Base-by-base conservation (phyloP, 1,284 basidiomycete genomes). In the Marasmius fiardii region DNA sequence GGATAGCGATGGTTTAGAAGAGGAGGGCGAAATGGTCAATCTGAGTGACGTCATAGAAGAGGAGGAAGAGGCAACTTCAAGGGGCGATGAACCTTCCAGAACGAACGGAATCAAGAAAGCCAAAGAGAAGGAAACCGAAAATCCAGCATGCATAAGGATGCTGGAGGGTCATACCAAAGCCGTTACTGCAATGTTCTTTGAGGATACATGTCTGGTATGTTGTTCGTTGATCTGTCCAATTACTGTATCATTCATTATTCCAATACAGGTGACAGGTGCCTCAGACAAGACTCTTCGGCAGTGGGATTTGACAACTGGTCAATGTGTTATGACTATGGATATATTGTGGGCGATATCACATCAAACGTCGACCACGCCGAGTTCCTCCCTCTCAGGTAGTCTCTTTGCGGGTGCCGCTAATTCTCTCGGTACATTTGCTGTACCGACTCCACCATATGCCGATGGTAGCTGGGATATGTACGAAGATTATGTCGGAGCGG, bases 321-420 rank as follows among this genome's bases (percentile, higher is more conserved):
- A 99, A 77, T 98, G 96, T 70, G 89, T 99, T 51, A 88, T 98
- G 77, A 97, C 96, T 11, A 99, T 99, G 97, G 97, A 99, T 73
- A 97, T 99, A 59, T 84, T 99, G 18, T 99, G 97, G 97, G 96
- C 96, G 2, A 98, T 99, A 64, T 93, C 93, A 16, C 96, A 99
- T 73, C 88, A 94, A 1, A 81, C 88, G 8, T 71, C 79, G n/a
- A 68, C 78, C 1, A 66, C 68, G 11, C 64, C 81, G 60, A 70
- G 74, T 24, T 68, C 66, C 35, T 68, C 71, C 54, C 67, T 76
- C 57, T 72, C 75, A 31, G 77, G 65, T 58, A 73, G 74, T 61
- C 61, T 78, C 54, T 84, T 89, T 68, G 71, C 82, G 26, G 80
- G 79, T 14, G 70, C 79, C 0, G 77, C 79, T 0, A 79, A 83